A percentile compares a stretch with the other conserved stretches of the same genome.
These are phyloP conservation scores for Penicillium mononematosum DNA, from an alignment of 495 filamentous ascomycete species.

Conservation along the genomic window DNA sequence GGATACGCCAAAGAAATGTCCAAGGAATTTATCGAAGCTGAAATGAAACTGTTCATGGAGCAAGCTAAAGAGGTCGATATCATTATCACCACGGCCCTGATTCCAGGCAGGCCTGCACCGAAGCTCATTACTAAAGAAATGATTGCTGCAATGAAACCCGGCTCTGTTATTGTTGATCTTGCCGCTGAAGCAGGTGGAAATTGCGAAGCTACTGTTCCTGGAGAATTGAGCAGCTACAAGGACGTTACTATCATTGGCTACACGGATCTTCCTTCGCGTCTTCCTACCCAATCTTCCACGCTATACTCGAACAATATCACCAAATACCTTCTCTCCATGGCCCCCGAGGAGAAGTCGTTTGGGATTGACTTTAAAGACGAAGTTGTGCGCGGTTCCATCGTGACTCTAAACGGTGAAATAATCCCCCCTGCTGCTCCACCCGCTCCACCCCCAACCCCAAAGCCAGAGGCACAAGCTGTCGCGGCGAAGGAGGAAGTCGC, in stretches of 20 bases:
- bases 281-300: slow-evolving; percentile 78
- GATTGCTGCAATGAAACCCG: slow-evolving; percentile 77
- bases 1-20: slow-evolving; percentile 89
- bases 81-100: slow-evolving; percentile 78
- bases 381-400: slow-evolving; percentile 75
- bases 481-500: slow-evolving; percentile 55
- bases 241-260: slow-evolving; percentile 82
- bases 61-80: slow-evolving; percentile 79
- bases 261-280: slow-evolving; percentile 74
- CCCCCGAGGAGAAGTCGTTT: slow-evolving; percentile 68
- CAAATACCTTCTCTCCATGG: slow-evolving; percentile 76
- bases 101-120: slow-evolving; percentile 72
- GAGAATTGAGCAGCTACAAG: slow-evolving; percentile 63
- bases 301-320: slow-evolving; percentile 86
- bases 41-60: slow-evolving; percentile 83
- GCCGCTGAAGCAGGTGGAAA: slow-evolving; percentile 81
- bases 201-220: slow-evolving; percentile 70
- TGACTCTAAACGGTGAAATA: slow-evolving; percentile 70
- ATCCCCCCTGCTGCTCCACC: slow-evolving; percentile 69
- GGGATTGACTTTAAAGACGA: slow-evolving; percentile 75
- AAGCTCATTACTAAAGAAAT: slow-evolving; percentile 76
- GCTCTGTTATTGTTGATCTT: slow-evolving; percentile 77
- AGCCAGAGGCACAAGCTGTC: slow-evolving; percentile 46
- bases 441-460: slow-evolving; percentile 63
- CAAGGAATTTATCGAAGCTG: slow-evolving; percentile 81